Evolutionary conservation across 768 basidiomycete species (phyloP), one percentile per base, ranked within the genome.

Genomic region (Nidularia sp.): DNA sequence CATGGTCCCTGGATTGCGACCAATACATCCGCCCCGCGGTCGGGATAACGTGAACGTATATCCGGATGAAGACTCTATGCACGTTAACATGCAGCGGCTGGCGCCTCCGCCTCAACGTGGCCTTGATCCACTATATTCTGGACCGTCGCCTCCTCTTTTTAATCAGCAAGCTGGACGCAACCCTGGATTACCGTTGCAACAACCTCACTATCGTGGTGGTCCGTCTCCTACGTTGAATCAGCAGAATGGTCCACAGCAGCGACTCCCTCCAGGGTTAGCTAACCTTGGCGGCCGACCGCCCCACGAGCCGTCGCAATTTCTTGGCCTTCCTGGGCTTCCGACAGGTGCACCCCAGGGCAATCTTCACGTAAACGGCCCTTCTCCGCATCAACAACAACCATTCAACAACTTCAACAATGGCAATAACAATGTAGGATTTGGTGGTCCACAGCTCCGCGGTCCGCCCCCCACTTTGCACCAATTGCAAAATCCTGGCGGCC

Each of bases 231-330:
- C 78, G 49, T 62, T 74, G 5, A 70, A 70, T 51, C 74, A 70
- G 47, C 77, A 73, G 47, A 79, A 70, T 22, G 63, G 67, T 10
- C 69, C 71, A 39, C 75, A 76, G 51, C 86, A 86, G 60, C 80
- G 88, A 42, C 69, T 92, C 34, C 90, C 90, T 9, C 88, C 88
- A 12, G 90, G 89, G 33, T 72, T 92, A 36, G 89, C 90, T 9
- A 90, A 90, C 60, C 78, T 92, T 15, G 90, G 90, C 31, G 88
- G 81, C 42, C 83, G 90, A 5, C 89, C 88, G 22, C 89, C 89
- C 2, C 88, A 90, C 57, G 90, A 91, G 48, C 81, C 86, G 18
- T 75, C 77, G 6, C 89, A 88, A 58, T 85, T 84, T 59, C 60
- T 80, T 29, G 77, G 81, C 31, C 69, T 82, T 60, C 68, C 74